phyloP scores from a whole-genome alignment of 2,329 filamentous ascomycete species.

The Hypoxylon sp. region DNA sequence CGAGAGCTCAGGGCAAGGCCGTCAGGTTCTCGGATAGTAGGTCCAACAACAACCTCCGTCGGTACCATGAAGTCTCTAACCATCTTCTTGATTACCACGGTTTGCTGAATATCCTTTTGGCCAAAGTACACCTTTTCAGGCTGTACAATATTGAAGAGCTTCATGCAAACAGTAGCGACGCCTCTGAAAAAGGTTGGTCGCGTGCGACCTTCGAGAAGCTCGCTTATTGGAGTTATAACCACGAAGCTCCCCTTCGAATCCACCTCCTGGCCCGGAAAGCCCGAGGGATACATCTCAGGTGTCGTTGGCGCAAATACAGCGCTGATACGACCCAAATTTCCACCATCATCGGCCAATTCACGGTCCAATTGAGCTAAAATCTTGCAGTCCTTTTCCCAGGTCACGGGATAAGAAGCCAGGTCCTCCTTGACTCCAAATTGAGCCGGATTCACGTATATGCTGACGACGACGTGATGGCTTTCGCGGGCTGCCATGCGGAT shows the following conservation, averaged over 20 bases:
- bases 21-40: constrained; percentile 82
- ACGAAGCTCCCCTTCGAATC: constrained; percentile 90
- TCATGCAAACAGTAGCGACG: constrained; percentile 96
- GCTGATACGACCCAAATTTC: constrained; percentile 76
- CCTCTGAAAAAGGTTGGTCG: constrained; percentile 96
- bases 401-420: constrained; percentile 88
- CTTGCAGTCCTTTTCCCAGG: constrained; percentile 83
- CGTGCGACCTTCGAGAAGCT: constrained; percentile 85
- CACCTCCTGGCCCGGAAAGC: constrained; percentile 79
- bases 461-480: constrained; percentile 89
- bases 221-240: constrained; percentile 86
- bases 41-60: constrained; percentile 79
- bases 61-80: constrained; percentile 89
- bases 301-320: constrained; percentile 91
- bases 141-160: constrained; percentile 86
- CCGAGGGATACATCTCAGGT: constrained; percentile 87
- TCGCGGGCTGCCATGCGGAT: constrained; percentile 87
- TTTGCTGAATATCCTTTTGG: constrained; percentile 98
- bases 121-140: constrained; percentile 91
- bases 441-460: constrained; percentile 95
- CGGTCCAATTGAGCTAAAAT: constrained; percentile 77
- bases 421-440: constrained; percentile 95
- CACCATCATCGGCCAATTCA: constrained; percentile 75
- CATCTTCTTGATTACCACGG: constrained; percentile 88
- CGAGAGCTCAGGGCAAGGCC: constrained; percentile 92